phyloP scores from a whole-genome alignment of 2,329 filamentous ascomycete species.

The Microcyclospora tardicrescens region DNA sequence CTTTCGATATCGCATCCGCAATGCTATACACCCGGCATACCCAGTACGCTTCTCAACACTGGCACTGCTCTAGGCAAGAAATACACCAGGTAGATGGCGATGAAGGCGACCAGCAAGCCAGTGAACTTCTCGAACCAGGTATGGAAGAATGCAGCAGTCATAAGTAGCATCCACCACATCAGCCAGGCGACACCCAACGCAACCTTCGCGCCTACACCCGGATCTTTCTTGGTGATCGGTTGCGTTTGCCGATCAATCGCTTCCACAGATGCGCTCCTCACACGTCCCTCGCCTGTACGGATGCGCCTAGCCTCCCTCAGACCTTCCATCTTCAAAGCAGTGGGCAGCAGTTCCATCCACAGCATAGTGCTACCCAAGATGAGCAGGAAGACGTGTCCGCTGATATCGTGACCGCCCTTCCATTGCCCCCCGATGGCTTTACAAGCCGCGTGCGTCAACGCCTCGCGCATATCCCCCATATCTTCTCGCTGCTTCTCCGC shows the following conservation, averaged over 20 bases:
- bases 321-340: conserved; percentile 37
- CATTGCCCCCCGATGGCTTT: conserved; percentile 71
- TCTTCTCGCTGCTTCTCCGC: conserved; percentile 26
- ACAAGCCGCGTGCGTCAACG: conserved; percentile 66
- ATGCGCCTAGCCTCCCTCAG: conserved; percentile 51
- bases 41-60: conserved; percentile 28
- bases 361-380: conserved; percentile 73
- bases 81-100: conserved; percentile 33
- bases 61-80: conserved; percentile 35
- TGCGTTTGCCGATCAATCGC: conserved; percentile 24
- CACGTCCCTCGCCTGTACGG: conserved; percentile 52
- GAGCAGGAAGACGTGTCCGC: conserved; percentile 85
- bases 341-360: conserved; percentile 62
- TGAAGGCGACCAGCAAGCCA: conserved; percentile 35
- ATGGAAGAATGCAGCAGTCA: conserved; percentile 98
- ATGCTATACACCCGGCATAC: conserved; percentile 31
- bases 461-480: conserved; percentile 31
- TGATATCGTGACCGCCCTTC: conserved; percentile 93
- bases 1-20: no score
- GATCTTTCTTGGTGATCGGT: conserved; percentile 9
- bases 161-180: conserved; percentile 90
- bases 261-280: conserved; percentile 32
- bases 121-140: conserved; percentile 90
- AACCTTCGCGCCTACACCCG: conserved; percentile 40
- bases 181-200: conserved; percentile 49